Percentiles rank a stretch among this genome's conserved stretches.
phyloP scores from a whole-genome alignment of 1,139 yeast genomes.

The Arxiozyma heterogenica region DNA sequence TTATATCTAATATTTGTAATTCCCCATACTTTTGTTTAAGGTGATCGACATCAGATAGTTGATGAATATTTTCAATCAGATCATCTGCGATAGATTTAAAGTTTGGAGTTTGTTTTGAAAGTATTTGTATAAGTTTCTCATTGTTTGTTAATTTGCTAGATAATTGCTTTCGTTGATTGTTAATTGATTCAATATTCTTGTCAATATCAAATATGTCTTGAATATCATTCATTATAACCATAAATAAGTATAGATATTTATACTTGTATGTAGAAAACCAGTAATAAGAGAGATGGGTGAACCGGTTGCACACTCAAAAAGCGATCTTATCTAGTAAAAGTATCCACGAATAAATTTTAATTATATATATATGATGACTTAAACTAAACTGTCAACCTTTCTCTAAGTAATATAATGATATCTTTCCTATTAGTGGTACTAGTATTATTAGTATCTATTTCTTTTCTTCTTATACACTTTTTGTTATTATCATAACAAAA shows the following conservation, averaged over 20 bases:
- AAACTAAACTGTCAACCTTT: not conserved
- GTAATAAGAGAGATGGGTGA: not conserved
- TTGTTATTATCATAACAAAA: no score
- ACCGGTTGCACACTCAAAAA: not conserved
- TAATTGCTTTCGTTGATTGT: constrained; percentile 20
- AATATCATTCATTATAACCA: constrained; percentile 10
- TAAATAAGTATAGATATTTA: not conserved
- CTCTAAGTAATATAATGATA: not conserved
- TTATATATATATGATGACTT: not conserved
- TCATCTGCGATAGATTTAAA: constrained; percentile 11
- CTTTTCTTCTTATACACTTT: not conserved
- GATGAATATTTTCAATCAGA: constrained; percentile 8
- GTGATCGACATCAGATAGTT: constrained; percentile 14
- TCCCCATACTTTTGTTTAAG: constrained; percentile 28
- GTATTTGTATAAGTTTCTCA: constrained; percentile 10
- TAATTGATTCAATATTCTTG: constrained; percentile 14
- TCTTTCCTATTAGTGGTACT: not conserved
- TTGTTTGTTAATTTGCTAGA: constrained; percentile 18
- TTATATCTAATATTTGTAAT: constrained; percentile 21
- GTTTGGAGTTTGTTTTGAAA: constrained; percentile 11
- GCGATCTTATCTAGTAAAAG: not conserved
- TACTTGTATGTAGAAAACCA: not conserved
- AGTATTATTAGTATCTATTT: not conserved
- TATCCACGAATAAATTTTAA: not conserved
- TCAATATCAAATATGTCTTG: constrained; percentile 21